These are phyloP conservation scores for Colletotrichum nymphaeae DNA, from an alignment of 2,329 filamentous ascomycete genomes.

Conservation along the genomic window DNA sequence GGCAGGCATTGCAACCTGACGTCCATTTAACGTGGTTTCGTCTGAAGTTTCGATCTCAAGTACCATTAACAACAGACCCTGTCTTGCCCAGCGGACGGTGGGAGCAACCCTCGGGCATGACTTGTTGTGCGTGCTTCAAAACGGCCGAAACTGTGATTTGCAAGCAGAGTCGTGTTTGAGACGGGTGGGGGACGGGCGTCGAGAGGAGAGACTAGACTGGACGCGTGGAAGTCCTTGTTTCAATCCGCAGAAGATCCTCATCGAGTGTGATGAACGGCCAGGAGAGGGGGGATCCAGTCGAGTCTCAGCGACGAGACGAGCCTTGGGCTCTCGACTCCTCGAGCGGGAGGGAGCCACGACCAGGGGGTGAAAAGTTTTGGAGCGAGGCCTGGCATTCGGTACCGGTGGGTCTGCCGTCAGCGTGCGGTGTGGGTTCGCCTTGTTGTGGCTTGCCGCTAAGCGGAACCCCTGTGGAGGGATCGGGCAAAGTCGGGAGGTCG, in stretches of 20 bases:
- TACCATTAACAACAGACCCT: constrained; percentile 5
- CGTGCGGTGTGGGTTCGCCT: constrained; percentile 18
- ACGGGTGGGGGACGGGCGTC: constrained; percentile 24
- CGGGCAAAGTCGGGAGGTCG: constrained; percentile 33
- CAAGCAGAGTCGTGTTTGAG: constrained; percentile 30
- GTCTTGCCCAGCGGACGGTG: not conserved
- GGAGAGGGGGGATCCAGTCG: not conserved
- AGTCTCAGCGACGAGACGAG: not conserved
- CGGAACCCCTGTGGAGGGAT: constrained; percentile 29
- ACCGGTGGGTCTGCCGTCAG: constrained; percentile 24
- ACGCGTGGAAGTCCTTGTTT: constrained; percentile 33
- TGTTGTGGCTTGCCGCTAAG: constrained; percentile 33
- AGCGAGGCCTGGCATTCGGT: constrained; percentile 31
- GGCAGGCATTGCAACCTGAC: constrained; percentile 9
- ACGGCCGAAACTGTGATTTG: constrained; percentile 25
- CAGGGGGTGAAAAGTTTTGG: constrained; percentile 28
- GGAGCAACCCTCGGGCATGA: constrained; percentile 15
- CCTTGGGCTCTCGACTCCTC: no score
- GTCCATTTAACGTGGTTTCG: constrained; percentile 24
- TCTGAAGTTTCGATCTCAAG: constrained; percentile 27
- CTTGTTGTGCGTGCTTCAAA: constrained; percentile 25
- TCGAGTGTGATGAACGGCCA: constrained; percentile 10
- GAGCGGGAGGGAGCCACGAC: constrained; percentile 19
- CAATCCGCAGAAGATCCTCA: constrained; percentile 26
- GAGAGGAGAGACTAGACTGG: constrained; percentile 10